Conservation (phyloP, 2,329 filamentous ascomycete species). For the Exophiala phaeomuriformis region DNA sequence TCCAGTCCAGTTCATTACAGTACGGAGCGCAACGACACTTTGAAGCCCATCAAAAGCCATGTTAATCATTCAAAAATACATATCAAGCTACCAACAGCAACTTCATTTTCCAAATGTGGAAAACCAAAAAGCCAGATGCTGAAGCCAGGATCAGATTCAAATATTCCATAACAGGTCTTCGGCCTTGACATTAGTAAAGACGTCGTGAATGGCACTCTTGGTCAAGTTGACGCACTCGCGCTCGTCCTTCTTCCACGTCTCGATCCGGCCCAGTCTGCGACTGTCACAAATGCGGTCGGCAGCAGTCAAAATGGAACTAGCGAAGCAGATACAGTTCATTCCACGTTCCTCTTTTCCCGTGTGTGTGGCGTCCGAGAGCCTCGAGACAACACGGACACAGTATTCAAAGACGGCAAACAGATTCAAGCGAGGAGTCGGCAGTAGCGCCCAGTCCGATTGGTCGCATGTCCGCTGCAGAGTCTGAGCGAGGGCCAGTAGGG, state of each 20-base stretch:
- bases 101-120: neutral
- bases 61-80: neutral
- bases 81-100: neutral
- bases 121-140: too few species aligned
- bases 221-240: conserved; percentile 17
- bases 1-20: too few species aligned
- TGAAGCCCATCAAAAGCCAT: too few species aligned
- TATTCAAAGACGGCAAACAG: conserved; percentile 26
- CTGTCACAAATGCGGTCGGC: conserved; percentile 25
- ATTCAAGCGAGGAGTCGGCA: conserved; percentile 27
- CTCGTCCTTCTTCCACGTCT: conserved; percentile 23
- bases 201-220: conserved; percentile 12
- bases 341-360: conserved; percentile 15
- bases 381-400: conserved; percentile 25
- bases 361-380: conserved; percentile 27
- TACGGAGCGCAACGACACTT: too few species aligned
- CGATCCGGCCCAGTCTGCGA: conserved; percentile 15
- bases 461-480: neutral
- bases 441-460: neutral
- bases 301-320: conserved; percentile 22
- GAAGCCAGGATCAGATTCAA: neutral
- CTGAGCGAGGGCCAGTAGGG: neutral
- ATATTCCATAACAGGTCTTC: conserved; percentile 16
- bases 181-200: conserved; percentile 6
- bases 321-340: conserved; percentile 28